Evolutionary conservation across 2,329 filamentous ascomycete species (phyloP).

Genomic region (Alternaria arborescens): DNA sequence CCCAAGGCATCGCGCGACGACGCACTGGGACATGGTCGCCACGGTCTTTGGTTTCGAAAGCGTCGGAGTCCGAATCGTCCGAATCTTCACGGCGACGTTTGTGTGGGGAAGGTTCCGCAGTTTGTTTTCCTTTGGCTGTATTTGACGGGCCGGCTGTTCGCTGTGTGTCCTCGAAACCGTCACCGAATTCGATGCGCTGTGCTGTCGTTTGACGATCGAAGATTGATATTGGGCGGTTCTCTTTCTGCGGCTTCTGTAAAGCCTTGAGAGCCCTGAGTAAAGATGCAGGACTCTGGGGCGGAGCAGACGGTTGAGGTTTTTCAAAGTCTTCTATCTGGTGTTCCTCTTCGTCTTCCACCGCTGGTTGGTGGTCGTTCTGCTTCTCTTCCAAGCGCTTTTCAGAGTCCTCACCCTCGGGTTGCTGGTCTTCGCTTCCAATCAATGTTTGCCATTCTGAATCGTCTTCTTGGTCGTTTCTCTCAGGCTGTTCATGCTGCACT

Average conservation of each 20-base stretch:
- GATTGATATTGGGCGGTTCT: conserved; percentile 47
- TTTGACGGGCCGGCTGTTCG: conserved; percentile 33
- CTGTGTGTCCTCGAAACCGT: conserved; percentile 45
- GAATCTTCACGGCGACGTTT: conserved; percentile 40
- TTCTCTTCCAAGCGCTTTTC: conserved; percentile 9
- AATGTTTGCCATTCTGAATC: not conserved
- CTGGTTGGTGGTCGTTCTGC: not conserved
- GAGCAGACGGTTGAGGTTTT: conserved; percentile 16
- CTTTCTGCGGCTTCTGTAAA: conserved; percentile 37
- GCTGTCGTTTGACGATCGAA: conserved; percentile 54
- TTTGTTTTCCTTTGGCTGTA: conserved; percentile 40
- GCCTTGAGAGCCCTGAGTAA: conserved; percentile 31
- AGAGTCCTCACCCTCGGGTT: conserved; percentile 12
- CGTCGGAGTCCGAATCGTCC: conserved; percentile 52
- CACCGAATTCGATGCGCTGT: conserved; percentile 50
- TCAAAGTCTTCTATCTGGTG: conserved; percentile 13
- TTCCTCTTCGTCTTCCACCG: not conserved
- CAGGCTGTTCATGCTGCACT: not conserved
- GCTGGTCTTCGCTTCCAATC: conserved; percentile 4
- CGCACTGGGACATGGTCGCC: conserved; percentile 45
- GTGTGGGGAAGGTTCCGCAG: conserved; percentile 33
- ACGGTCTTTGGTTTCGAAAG: conserved; percentile 55
- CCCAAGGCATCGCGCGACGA: conserved; percentile 46
- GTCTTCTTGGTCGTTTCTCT: not conserved
- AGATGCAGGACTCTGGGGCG: conserved; percentile 34